phyloP scores from a whole-genome alignment of 768 basidiomycete species.

The Lentinus brumalis region DNA sequence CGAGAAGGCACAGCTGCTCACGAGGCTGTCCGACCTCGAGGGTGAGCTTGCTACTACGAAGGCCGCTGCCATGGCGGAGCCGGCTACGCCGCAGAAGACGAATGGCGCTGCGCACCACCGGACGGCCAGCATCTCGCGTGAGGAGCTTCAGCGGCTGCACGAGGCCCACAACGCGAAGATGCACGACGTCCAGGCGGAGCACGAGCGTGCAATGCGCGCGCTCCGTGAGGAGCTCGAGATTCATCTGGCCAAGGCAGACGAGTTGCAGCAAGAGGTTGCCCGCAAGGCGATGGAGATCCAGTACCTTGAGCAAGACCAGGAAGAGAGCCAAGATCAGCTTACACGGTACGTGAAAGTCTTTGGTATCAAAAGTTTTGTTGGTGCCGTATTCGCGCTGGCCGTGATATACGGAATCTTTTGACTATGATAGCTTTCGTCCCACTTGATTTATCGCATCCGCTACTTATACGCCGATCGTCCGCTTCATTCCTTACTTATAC shows the following conservation, averaged over 20 bases:
- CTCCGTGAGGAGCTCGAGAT: conserved; percentile 60
- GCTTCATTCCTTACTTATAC: conserved; percentile 26
- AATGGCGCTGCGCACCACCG: conserved; percentile 51
- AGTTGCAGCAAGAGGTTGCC: conserved; percentile 59
- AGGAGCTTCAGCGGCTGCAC: conserved; percentile 76
- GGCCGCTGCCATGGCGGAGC: conserved; percentile 54
- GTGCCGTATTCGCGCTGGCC: conserved; percentile 53
- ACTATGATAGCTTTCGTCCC: conserved; percentile 8
- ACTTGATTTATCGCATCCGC: conserved; percentile 22
- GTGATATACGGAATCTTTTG: conserved; percentile 49
- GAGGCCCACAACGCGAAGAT: conserved; percentile 86
- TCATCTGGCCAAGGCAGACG: conserved; percentile 48
- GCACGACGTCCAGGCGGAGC: conserved; percentile 68
- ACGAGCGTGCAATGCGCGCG: conserved; percentile 57
- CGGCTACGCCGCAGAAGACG: conserved; percentile 50
- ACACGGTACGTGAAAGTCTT: conserved; percentile 75
- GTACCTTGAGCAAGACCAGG: conserved; percentile 77
- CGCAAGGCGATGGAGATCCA: conserved; percentile 82
- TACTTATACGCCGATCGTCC: conserved; percentile 7
- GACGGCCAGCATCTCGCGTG: conserved; percentile 60
- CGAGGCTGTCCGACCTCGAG: conserved; percentile 72
- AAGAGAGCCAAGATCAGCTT: conserved; percentile 73
- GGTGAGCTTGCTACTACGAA: conserved; percentile 71
- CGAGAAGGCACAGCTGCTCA: conserved; percentile 64
- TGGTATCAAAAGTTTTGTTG: conserved; percentile 57